Conservation (phyloP, 371 early-diverging fungal genomes). For the Rhizopus stolonifer region DNA sequence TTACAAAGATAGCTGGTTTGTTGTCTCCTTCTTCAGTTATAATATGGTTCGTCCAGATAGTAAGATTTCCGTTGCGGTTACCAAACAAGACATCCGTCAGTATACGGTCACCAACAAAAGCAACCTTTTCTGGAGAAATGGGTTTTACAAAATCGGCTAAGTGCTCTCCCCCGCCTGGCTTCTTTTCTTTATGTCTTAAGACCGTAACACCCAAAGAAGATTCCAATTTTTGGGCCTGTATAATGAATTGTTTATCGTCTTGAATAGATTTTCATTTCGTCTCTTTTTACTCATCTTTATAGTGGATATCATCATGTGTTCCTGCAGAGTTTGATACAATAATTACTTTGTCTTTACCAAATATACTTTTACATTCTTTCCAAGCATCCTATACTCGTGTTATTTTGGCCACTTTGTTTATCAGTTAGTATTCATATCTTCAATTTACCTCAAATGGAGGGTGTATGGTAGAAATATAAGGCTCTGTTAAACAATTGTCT, state of each 20-base stretch:
- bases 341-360: conserved; percentile 61
- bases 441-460: conserved; percentile 64
- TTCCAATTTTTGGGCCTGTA: conserved; percentile 51
- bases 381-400: conserved; percentile 57
- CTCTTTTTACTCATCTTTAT: conserved; percentile 44
- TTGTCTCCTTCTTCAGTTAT: conserved; percentile 81
- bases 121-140: conserved; percentile 48
- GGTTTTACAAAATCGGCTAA: conserved; percentile 37
- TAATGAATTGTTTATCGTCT: conserved; percentile 3
- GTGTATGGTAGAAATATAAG: conserved; percentile 71
- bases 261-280: background rate
- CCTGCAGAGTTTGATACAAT: conserved; percentile 96
- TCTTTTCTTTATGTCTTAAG: conserved; percentile 67
- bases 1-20: conserved; percentile 64
- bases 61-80: conserved; percentile 71
- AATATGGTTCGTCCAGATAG: conserved; percentile 72
- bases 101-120: conserved; percentile 87
- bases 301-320: conserved; percentile 70
- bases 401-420: background rate
- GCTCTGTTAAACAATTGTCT: conserved; percentile 91
- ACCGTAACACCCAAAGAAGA: conserved; percentile 52
- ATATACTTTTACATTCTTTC: conserved; percentile 62
- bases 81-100: conserved; percentile 89
- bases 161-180: conserved; percentile 76
- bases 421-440: background rate